Base-by-base conservation (phyloP, 2,329 filamentous ascomycete genomes). In the Fusarium sp. region DNA sequence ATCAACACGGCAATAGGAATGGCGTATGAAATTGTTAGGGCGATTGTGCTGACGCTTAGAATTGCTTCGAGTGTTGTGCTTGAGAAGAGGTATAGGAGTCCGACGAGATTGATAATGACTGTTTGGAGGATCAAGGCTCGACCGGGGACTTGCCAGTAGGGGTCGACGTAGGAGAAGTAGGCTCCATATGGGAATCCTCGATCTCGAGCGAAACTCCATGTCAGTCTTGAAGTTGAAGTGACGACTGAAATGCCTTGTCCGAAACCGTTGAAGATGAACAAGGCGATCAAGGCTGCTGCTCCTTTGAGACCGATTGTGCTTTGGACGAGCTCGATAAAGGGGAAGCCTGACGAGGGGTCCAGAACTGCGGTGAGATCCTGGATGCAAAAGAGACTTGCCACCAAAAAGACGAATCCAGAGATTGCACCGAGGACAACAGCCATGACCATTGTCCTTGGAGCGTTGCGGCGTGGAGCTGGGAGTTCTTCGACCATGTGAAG, bases 401-500 rank as follows among this genome's bases (percentile, higher is more conserved):
- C 73, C 79, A 85, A 82, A 75, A 86, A 86, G 14, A 85, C 68
- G 58, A 84, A 77, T 16, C 84, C 84, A 0, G 83, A 83, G 14
- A 82, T 56, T 1, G 83, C 82, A 29, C 84, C 81, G 6, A 80
- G 79, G 0, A 83, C 62, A 2, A 87, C 81, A 1, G 85, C 82
- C 23, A 87, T 75, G 72, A 82, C 85, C 70, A 87, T 86, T 1
- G 83, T 81, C 33, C 79, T 79, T 0, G 85, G 85, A 0, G 81
- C 83, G 53, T 85, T 85, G 33, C 77, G 81, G 14, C 84, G 76
- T 4, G 85, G 85, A 2, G 81, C 77, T 0, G 85, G 85, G 0
- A 87, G 84, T 71, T 87, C 85, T 59, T 87, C 85, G 1, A 85
- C 83, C 82, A 88, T 84, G 69, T 88, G 86, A 49, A 88, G 84